phyloP scores from a whole-genome alignment of 805 yeast species.

The Cyberlindnera mycetangii region DNA sequence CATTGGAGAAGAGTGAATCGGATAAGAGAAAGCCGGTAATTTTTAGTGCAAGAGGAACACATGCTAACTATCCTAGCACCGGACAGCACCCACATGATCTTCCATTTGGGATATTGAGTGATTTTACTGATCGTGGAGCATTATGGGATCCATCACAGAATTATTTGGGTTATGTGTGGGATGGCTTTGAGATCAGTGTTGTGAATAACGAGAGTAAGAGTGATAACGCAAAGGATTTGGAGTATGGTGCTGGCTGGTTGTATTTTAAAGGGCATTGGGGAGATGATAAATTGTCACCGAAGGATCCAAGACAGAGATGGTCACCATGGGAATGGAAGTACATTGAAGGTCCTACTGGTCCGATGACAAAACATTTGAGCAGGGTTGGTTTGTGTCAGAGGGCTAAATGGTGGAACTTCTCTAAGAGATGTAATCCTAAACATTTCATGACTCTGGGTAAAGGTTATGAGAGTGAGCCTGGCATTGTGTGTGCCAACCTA shows the following conservation, averaged over 20 bases:
- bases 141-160: conserved; percentile 92
- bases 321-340: conserved; percentile 87
- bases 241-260: conserved; percentile 59
- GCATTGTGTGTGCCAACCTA: conserved; percentile 68
- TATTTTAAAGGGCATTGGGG: conserved; percentile 87
- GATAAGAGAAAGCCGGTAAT: conserved; percentile 59
- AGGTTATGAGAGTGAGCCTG: conserved; percentile 86
- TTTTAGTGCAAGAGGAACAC: conserved; percentile 93
- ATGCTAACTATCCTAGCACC: conserved; percentile 93
- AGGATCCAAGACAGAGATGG: conserved; percentile 81
- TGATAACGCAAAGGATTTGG: conserved; percentile 26
- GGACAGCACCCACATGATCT: conserved; percentile 96
- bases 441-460: conserved; percentile 73
- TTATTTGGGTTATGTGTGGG: conserved; percentile 76
- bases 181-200: conserved; percentile 51
- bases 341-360: conserved; percentile 93
- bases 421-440: conserved; percentile 79
- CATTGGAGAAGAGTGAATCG: conserved; percentile 50
- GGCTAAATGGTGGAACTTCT: conserved; percentile 89
- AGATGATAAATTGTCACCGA: conserved; percentile 59
- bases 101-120: conserved; percentile 87
- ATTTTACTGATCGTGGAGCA: conserved; percentile 93
- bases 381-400: conserved; percentile 77
- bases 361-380: conserved; percentile 70
- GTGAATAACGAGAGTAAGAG: conserved; percentile 29